Evolutionary conservation across 164 flowering plant genomes (phyloP), one percentile per base, ranked within the genome.

Genomic region (Macadamia tetraphylla): DNA sequence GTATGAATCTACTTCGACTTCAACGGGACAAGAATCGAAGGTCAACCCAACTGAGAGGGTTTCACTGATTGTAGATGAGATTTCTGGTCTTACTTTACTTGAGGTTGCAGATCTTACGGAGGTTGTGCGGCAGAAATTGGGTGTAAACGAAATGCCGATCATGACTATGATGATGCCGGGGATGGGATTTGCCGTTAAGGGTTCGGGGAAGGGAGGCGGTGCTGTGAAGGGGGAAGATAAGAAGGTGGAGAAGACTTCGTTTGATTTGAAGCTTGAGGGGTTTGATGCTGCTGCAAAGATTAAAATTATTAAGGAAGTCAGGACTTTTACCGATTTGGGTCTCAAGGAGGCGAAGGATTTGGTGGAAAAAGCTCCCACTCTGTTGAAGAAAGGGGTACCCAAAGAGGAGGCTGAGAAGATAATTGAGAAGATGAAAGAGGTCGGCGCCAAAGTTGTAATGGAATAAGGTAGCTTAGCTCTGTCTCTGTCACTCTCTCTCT

Each of bases 161-260:
- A 87, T 91, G 94, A 79, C 77, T 43, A 67, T 85, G 74, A 94
- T 89, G 96, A 89, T 87, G 90, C 92, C 96, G 0, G 96, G 95
- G 57, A 87, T 84, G 95, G 86, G 83, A 9, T 73, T 84, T 46
- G 78, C 85, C 14, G 76, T 73, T 9, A 74, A 65, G 30, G 81
- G 81, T 2, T 56, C 71, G 10, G 76, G 63, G 48, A 70, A 68
- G 15, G 79, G 69, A 1, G 81, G 78, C 3, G 88, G 76, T 0
- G 85, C 83, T 6, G 74, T 53, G 35, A 73, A 73, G 63, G 83
- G n/a, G 31, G 92, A 79, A 75, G 86, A 89, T 81, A 76, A 74
- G 81, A 77, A 77, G 78, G 85, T 71, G 53, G 96, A 89, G 86
- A 91, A 90, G 76, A 90, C 94, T 29, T 82, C 85, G 3, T 94